Base-by-base conservation (phyloP, 1,139 yeast genomes). In the Lodderomyces parapsilosis region DNA sequence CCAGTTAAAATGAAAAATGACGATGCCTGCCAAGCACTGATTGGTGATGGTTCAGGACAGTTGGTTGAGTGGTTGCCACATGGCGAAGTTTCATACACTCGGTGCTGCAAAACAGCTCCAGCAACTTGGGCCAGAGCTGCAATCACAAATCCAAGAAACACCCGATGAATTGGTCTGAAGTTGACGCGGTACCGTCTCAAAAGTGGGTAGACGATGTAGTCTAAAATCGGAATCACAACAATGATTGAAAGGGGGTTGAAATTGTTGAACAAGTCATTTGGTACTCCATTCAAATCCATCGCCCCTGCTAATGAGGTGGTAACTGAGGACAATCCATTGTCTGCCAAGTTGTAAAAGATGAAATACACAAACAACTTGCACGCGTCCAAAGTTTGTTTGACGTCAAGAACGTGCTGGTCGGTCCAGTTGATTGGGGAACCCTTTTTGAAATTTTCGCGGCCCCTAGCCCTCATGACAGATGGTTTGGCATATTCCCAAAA, bases 191-290 rank as follows among this genome's bases (percentile, higher is more conserved):
- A 60, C 54, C 62, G 74, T 65, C 87, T 74, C 45, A 82, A 64
- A n/a, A 68, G 43, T 45, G 91, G 90, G 56, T 83, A 83, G 1
- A 83, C 42, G 13, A 66, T 50, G 49, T 73, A 71, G 56, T 83
- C 86, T 54, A 80, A 71, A 46, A 83, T 67, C 45, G 90, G 90
- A 51, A 83, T 81, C 51, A 81, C 65, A 20, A 83, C 64, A 51
- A 83, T 78, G 48, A 83, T 79, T 17, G 87, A 78, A 51, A 84
- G 68, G 27, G 89, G 85, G 57, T 83, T 83, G 61, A 84, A 80
- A 51, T 81, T 82, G 59, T 74, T 78, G 60, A 82, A 77, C 57
- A 83, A 71, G 68, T 83, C 90, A 55, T 83, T 83, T 50, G 90
- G 90, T 49, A 83, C 78, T 44, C 88, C 87, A 42, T 80, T 71